These are phyloP conservation scores for Priceomyces medius DNA, from an alignment of 805 yeast species.

Conservation along the genomic window DNA sequence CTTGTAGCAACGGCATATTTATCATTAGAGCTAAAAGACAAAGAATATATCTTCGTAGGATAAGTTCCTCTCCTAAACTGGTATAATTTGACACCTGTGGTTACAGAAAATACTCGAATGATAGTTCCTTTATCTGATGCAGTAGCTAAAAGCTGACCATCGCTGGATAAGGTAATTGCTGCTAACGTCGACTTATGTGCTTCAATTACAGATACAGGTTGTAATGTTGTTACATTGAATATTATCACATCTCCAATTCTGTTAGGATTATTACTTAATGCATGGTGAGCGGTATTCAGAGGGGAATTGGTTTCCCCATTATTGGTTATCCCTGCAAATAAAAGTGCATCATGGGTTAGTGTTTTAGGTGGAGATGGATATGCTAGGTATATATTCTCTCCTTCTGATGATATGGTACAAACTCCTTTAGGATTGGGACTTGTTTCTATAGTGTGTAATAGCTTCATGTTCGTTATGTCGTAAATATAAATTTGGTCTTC, in stretches of 20 bases:
- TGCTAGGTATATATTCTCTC: slow-evolving; percentile 55
- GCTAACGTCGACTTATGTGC: slow-evolving; percentile 84
- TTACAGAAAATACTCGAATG: slow-evolving; percentile 73
- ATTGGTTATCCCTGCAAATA: slow-evolving; percentile 40
- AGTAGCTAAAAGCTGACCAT: slow-evolving; percentile 81
- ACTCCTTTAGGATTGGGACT: slow-evolving; percentile 50
- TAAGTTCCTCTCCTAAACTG: slow-evolving; percentile 87
- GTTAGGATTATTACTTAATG: slow-evolving; percentile 41
- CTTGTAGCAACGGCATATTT: slow-evolving; percentile 77
- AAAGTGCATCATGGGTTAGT: slow-evolving; percentile 40
- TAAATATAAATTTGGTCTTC: slow-evolving; percentile 46
- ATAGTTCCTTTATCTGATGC: slow-evolving; percentile 91
- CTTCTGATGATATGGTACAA: slow-evolving; percentile 54
- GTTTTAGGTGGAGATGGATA: slow-evolving; percentile 77
- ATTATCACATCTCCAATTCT: slow-evolving; percentile 71
- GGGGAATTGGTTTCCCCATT: slow-evolving; percentile 41
- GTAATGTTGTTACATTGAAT: slow-evolving; percentile 71
- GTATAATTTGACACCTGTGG: slow-evolving; percentile 58
- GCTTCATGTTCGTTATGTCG: slow-evolving; percentile 39
- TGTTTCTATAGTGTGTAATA: slow-evolving; percentile 46
- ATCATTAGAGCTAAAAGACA: slow-evolving; percentile 72
- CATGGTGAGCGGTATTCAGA: slow-evolving; percentile 35
- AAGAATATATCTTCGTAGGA: slow-evolving; percentile 73
- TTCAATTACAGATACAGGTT: slow-evolving; percentile 76
- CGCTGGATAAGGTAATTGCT: slow-evolving; percentile 62